Conservation (phyloP, 2,329 filamentous ascomycete species). For the Botrytis fragariae region DNA sequence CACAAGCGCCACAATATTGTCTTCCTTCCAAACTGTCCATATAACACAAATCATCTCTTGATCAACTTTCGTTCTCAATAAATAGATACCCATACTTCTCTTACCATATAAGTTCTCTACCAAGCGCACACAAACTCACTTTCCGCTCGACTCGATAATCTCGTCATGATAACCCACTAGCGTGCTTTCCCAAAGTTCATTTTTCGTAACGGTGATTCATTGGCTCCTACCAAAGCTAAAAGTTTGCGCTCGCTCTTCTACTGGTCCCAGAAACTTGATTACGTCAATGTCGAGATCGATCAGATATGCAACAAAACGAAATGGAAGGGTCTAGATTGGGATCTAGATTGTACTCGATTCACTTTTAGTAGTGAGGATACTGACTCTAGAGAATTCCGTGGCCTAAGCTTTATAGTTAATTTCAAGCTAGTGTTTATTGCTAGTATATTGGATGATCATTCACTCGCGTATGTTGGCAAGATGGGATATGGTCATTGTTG, state of each 20-base stretch:
- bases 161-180: background rate
- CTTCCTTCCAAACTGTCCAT: accelerated
- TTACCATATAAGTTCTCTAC: accelerated
- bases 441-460: background rate
- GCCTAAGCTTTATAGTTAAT: background rate
- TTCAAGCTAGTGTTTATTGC: background rate
- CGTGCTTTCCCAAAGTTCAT: background rate
- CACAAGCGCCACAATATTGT: background rate
- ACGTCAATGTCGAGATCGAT: background rate
- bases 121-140: background rate
- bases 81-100: background rate
- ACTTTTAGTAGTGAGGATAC: background rate
- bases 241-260: background rate
- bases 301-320: background rate
- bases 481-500: background rate
- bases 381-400: background rate
- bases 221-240: background rate
- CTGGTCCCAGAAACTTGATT: background rate
- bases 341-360: background rate
- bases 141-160: no score
- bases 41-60: background rate
- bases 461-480: background rate
- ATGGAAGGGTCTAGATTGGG: background rate
- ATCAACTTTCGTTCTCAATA: background rate
- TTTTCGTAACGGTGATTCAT: accelerated